These are phyloP conservation scores for Suillus brevipes DNA, from an alignment of 768 basidiomycete genomes.

Conservation along the genomic window DNA sequence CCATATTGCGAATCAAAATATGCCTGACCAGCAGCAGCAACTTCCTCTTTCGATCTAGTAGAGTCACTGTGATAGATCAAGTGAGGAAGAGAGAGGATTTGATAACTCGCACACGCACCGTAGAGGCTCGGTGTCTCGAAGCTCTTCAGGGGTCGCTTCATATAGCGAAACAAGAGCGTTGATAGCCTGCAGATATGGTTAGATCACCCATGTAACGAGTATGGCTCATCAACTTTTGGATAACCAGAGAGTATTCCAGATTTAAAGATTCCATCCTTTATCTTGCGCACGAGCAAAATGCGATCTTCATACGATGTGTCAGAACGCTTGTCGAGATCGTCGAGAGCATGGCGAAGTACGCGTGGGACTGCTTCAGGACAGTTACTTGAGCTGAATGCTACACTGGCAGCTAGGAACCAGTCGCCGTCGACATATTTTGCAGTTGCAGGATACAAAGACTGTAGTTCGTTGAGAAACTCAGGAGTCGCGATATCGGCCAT, in stretches of 20 bases:
- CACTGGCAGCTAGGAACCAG: conserved; percentile 61
- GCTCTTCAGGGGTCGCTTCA: conserved; percentile 51
- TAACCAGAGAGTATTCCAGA: conserved; percentile 59
- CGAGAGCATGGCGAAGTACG: conserved; percentile 51
- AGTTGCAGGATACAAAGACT: conserved; percentile 45
- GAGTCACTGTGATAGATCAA: conserved; percentile 38
- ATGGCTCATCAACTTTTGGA: conserved; percentile 45
- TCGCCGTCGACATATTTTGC: conserved; percentile 38
- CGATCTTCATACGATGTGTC: conserved; percentile 34
- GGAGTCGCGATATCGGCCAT: conserved; percentile 39
- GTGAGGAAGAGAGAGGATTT: background rate
- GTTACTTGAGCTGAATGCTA: conserved; percentile 60
- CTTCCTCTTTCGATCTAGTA: conserved; percentile 42
- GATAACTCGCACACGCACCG: conserved; percentile 37
- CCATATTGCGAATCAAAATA: conserved; percentile 56
- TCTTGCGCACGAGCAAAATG: conserved; percentile 47
- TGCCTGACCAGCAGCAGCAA: conserved; percentile 41
- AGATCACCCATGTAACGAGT: background rate
- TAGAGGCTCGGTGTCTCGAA: conserved; percentile 46
- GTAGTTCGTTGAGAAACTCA: conserved; percentile 44
- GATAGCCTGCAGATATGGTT: conserved; percentile 44
- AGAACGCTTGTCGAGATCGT: conserved; percentile 39
- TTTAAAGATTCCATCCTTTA: conserved; percentile 64
- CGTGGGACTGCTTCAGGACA: conserved; percentile 55
- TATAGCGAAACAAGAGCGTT: conserved; percentile 56